Conservation (phyloP, 2,329 filamentous ascomycete genomes). For the Pyrenochaeta sp. region DNA sequence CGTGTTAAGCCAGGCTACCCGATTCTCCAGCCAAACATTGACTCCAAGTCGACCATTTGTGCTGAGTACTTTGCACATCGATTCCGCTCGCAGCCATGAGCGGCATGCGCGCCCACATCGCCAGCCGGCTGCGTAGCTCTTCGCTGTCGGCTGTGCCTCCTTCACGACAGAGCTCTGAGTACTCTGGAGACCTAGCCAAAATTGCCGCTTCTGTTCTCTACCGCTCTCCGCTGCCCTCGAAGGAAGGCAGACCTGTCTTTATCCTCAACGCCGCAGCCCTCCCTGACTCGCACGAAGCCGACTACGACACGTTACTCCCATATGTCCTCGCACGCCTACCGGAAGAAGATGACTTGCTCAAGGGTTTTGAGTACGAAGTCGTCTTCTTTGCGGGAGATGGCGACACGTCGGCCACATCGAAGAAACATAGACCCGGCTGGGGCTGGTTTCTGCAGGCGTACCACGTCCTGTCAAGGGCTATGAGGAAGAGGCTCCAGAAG, state of each 20-base stretch:
- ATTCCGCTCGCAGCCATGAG: constrained; percentile 36
- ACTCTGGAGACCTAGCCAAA: constrained; percentile 57
- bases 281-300: constrained; percentile 61
- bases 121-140: constrained; percentile 50
- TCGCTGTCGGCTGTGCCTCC: constrained; percentile 60
- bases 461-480: constrained; percentile 62
- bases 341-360: constrained; percentile 63
- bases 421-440: constrained; percentile 61
- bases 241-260: constrained; percentile 60
- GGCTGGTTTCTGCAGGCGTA: constrained; percentile 67
- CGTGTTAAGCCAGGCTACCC: constrained; percentile 15
- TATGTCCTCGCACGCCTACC: constrained; percentile 65
- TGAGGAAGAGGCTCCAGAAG: constrained; percentile 63
- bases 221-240: constrained; percentile 60
- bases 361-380: constrained; percentile 64
- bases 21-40: not conserved
- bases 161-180: constrained; percentile 55
- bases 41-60: not conserved
- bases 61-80: not conserved
- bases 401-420: constrained; percentile 54
- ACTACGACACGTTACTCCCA: constrained; percentile 63
- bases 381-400: constrained; percentile 66
- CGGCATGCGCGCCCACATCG: constrained; percentile 50
- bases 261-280: constrained; percentile 66
- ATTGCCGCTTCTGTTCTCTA: constrained; percentile 64